Conservation (phyloP, 768 basidiomycete species). For the Lentinus brumalis region DNA sequence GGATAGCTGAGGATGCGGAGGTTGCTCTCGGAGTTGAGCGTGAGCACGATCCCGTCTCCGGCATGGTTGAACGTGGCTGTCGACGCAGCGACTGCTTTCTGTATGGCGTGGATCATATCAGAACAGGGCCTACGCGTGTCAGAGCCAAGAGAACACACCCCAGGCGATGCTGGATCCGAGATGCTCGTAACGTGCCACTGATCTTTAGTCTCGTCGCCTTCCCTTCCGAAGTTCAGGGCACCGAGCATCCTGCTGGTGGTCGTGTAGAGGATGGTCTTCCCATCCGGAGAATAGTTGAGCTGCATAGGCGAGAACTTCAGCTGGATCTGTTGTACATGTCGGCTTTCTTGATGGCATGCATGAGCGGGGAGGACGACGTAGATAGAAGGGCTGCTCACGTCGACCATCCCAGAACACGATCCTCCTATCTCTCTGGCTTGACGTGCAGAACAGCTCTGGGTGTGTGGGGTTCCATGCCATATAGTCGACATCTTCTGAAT, state of each 20-base stretch:
- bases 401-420: conserved; percentile 86
- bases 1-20: conserved; percentile 75
- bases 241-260: conserved; percentile 62
- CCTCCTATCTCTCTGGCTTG: conserved; percentile 71
- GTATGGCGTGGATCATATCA: neutral
- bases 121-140: neutral
- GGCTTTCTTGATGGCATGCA: conserved; percentile 54
- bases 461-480: conserved; percentile 86
- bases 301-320: conserved; percentile 65
- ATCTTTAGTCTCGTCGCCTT: conserved; percentile 54
- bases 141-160: conserved; percentile 4
- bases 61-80: conserved; percentile 76
- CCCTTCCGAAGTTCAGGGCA: conserved; percentile 59
- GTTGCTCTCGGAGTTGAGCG: conserved; percentile 62
- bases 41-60: conserved; percentile 71
- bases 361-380: neutral
- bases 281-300: conserved; percentile 74
- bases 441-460: conserved; percentile 80
- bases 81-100: conserved; percentile 49
- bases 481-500: conserved; percentile 80
- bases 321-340: conserved; percentile 59
- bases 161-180: conserved; percentile 12
- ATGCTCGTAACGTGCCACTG: conserved; percentile 45
- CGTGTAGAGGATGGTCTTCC: conserved; percentile 62
- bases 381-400: conserved; percentile 47